Base-by-base conservation (phyloP, 1,284 basidiomycete species). In the Stereum hirsutum region DNA sequence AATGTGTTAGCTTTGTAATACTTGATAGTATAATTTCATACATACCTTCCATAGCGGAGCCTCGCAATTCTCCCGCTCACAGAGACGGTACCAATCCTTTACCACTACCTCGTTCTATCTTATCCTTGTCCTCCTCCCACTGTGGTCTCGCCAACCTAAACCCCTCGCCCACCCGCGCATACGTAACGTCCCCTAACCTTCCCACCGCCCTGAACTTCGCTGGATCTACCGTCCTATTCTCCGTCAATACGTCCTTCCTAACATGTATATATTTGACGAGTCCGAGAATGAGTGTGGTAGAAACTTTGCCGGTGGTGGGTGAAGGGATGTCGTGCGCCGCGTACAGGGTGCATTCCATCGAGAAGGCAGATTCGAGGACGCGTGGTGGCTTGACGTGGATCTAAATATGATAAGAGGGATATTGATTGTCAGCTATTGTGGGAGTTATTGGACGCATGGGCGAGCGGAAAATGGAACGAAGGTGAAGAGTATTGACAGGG, bases 291-390 rank as follows among this genome's bases (percentile, higher is more conserved):
- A 87, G 62, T 6, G 78, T 81, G 3, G 70, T 70, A 14, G 49
- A 51, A 12, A 49, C 47, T 15, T 33, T 32, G 11, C 74, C 72
- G 33, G 65, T 49, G 24, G 60, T 61, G 27, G 66, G 64, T 20
- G 61, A 60, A 40, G 54, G 57, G 42, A 85, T 69, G 50, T 82
- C 75, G 52, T 81, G 68, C 49, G 62, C 69, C 54, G 74, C 72
- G 57, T 73, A 68, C 25, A 83, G 64, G 66, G 74, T 70, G 65
- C 84, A 89, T 64, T 89, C 87, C 60, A 89, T 70, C 43, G 74
- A 73, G 46, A 87, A 73, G 2, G 76, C 75, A 48, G 81, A 80
- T 61, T 89, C 86, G 47, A 68, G 74, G 2, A 89, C 82, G 44
- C 81, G 69, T 14, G 82, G 68, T 3, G 81, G 76, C 53, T 74